Conservation (phyloP, 225 moss, liverwort and hornwort genomes). For the Lunularia cruciata region DNA sequence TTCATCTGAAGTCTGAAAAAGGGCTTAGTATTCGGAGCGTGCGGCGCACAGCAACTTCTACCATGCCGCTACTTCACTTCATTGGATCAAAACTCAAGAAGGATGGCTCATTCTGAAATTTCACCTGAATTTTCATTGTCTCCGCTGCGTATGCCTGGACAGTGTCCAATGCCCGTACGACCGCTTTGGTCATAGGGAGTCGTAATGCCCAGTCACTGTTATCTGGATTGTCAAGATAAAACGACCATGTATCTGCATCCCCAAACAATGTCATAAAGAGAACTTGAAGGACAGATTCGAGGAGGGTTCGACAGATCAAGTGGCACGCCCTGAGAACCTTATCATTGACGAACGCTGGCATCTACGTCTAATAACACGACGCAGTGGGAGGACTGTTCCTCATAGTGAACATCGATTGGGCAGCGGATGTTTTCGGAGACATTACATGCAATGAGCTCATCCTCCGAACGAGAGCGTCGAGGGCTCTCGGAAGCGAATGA, state of each 20-base stretch:
- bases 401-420: no score
- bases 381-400: no score
- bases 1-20: no score
- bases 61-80: no score
- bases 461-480: slow-evolving; percentile 60
- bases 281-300: no score
- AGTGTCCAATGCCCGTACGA: slow-evolving; percentile 88
- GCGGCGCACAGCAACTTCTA: no score
- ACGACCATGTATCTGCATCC: slow-evolving; percentile 73
- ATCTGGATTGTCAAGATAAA: slow-evolving; percentile 58
- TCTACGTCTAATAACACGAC: no score
- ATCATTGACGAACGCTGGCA: background rate
- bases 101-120: background rate
- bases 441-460: slow-evolving; percentile 89
- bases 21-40: no score
- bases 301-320: no score
- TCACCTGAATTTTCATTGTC: slow-evolving; percentile 4
- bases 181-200: slow-evolving; percentile 94
- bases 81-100: background rate
- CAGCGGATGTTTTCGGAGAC: background rate
- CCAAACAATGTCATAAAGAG: no score
- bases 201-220: slow-evolving; percentile 78
- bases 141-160: slow-evolving; percentile 58
- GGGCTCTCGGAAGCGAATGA: slow-evolving; percentile 57
- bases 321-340: no score